Conservation (phyloP, 805 yeast genomes). For the Candida xiaguanensis region DNA sequence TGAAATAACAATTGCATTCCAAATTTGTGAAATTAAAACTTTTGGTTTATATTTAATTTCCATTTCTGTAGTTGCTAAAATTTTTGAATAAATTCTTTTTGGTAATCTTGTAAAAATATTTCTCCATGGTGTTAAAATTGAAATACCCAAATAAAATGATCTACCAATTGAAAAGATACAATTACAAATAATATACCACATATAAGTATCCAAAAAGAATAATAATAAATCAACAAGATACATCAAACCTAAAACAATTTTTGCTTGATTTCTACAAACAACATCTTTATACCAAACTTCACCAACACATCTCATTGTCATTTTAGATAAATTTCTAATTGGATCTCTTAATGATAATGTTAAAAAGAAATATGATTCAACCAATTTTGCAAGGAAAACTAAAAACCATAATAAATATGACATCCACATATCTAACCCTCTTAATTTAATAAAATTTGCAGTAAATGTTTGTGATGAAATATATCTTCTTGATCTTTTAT, state of each 20-base stretch:
- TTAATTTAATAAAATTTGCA: constrained; percentile 77
- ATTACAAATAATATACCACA: constrained; percentile 97
- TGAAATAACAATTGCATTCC: constrained; percentile 98
- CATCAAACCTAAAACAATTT: constrained; percentile 89
- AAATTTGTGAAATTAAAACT: constrained; percentile 95
- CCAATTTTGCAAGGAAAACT: constrained; percentile 83
- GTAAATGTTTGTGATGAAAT: constrained; percentile 95
- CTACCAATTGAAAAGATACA: constrained; percentile 95
- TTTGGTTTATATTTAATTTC: constrained; percentile 98
- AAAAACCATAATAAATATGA: constrained; percentile 88
- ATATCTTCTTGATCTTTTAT: constrained; percentile 79
- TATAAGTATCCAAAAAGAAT: constrained; percentile 97
- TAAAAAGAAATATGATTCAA: constrained; percentile 92
- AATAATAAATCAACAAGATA: constrained; percentile 85
- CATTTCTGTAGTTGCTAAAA: constrained; percentile 98
- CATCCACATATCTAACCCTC: constrained; percentile 93
- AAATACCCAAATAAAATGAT: constrained; percentile 97
- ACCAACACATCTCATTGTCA: constrained; percentile 92
- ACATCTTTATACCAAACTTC: constrained; percentile 80
- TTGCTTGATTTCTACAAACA: constrained; percentile 83
- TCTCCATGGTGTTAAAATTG: constrained; percentile 99
- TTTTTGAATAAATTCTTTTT: constrained; percentile 97
- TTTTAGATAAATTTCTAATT: constrained; percentile 79
- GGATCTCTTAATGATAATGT: constrained; percentile 91
- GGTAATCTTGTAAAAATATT: constrained; percentile 96